Evolutionary conservation across 306 rosid genomes (phyloP).

Genomic region (Cucurbita maxima): DNA sequence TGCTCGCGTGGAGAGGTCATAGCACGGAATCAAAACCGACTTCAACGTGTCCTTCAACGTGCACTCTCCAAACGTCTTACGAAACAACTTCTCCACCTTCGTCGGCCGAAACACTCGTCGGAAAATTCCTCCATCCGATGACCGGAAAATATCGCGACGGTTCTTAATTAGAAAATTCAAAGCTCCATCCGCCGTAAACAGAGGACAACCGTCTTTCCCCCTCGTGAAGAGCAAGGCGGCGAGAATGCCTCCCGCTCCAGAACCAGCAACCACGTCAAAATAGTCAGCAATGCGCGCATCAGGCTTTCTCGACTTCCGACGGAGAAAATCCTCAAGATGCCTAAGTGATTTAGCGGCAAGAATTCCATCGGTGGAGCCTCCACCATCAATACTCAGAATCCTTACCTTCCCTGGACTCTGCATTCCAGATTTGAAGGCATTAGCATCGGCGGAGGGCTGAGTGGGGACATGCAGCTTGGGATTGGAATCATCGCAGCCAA

Average conservation of each 20-base stretch:
- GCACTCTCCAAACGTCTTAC: conserved; percentile 51
- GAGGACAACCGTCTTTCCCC: conserved; percentile 39
- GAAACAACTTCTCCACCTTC: conserved; percentile 42
- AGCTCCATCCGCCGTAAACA: conserved; percentile 65
- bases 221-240: conserved; percentile 66
- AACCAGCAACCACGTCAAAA: conserved; percentile 80
- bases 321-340: conserved; percentile 50
- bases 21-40: conserved; percentile 77
- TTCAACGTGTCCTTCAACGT: conserved; percentile 71
- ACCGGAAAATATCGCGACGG: conserved; percentile 30
- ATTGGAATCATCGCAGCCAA: conserved; percentile 28
- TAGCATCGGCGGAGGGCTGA: not conserved
- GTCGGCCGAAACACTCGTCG: conserved; percentile 26
- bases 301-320: conserved; percentile 39
- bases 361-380: conserved; percentile 71
- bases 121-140: conserved; percentile 22
- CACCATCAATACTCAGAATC: conserved; percentile 69
- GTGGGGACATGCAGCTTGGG: not conserved
- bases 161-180: conserved; percentile 39
- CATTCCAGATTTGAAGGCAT: conserved; percentile 16
- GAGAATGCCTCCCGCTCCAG: conserved; percentile 69
- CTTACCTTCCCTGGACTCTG: conserved; percentile 44
- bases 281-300: conserved; percentile 37
- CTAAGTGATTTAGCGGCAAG: conserved; percentile 66
- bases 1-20: conserved; percentile 74